phyloP scores from a whole-genome alignment of 139 green algal genomes.

The Chlorella vulgaris region DNA sequence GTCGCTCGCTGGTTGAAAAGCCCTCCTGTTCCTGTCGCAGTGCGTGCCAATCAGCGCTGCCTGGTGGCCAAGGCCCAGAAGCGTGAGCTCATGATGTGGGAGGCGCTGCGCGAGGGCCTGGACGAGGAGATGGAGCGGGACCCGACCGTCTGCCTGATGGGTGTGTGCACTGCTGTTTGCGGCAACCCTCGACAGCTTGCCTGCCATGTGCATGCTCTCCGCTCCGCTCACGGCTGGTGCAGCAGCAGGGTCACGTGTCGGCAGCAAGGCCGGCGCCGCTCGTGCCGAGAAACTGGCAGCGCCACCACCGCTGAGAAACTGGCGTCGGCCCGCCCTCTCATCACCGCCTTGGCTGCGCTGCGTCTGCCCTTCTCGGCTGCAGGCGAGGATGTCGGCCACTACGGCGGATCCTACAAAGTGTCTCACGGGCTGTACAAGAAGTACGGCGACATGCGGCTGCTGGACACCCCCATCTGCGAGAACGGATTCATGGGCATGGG shows the following conservation, averaged over 20 bases:
- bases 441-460: constrained; percentile 91
- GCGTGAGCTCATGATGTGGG: constrained; percentile 91
- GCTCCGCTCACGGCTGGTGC: no score
- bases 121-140: constrained; percentile 97
- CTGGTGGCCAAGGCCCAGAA: constrained; percentile 44
- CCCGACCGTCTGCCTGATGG: constrained; percentile 89
- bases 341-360: not conserved
- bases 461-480: constrained; percentile 96
- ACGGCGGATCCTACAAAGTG: constrained; percentile 94
- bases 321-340: not conserved
- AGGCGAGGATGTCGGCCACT: constrained; percentile 96
- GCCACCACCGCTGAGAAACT: no score
- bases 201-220: not conserved
- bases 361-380: no score
- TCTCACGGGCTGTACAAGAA: constrained; percentile 95
- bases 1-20: not conserved
- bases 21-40: not conserved
- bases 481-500: constrained; percentile 95
- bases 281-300: not conserved
- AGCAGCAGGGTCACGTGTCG: not conserved
- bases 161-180: constrained; percentile 44
- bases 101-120: constrained; percentile 84
- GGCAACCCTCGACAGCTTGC: not conserved
- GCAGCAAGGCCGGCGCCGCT: not conserved
- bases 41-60: constrained; percentile 12